A percentile compares a stretch with the other conserved stretches of the same genome.
Evolutionary conservation across 2,329 filamentous ascomycete species (phyloP).

Genomic region (Trichoderma guizhouense): DNA sequence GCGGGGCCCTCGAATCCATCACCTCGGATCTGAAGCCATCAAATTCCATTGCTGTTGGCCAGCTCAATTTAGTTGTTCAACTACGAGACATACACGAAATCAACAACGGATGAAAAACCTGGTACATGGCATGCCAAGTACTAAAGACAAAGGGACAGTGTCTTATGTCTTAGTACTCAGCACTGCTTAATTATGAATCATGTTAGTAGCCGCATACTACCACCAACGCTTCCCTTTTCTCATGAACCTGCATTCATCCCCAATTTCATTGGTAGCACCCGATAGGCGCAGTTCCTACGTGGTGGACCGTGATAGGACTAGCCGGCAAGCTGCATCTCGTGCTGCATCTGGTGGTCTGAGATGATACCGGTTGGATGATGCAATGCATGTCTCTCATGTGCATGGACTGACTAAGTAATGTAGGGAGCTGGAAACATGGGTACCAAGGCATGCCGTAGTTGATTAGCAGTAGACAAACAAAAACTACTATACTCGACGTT

Average conservation of each 20-base stretch:
- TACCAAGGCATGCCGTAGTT: neutral
- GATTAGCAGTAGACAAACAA: neutral
- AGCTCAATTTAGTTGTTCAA: neutral
- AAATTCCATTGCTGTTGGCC: neutral
- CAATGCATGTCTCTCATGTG: neutral
- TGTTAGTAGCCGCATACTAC: neutral
- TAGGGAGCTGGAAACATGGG: neutral
- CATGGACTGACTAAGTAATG: neutral
- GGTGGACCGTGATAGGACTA: slow-evolving; percentile 12
- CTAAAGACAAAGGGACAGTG: neutral
- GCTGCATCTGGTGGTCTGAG: neutral
- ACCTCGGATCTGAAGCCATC: neutral
- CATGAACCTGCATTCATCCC: neutral
- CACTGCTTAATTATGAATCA: neutral
- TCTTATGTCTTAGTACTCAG: neutral
- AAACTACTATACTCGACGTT: neutral
- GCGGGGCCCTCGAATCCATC: neutral
- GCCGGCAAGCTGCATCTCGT: neutral
- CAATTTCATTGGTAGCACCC: neutral
- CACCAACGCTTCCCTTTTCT: neutral
- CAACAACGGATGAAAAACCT: neutral
- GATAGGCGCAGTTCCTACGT: neutral
- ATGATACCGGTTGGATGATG: neutral
- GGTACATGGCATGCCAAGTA: neutral
- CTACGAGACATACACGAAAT: neutral